phyloP scores from a whole-genome alignment of 2,329 filamentous ascomycete genomes.

The Didymosphaeria variabile region DNA sequence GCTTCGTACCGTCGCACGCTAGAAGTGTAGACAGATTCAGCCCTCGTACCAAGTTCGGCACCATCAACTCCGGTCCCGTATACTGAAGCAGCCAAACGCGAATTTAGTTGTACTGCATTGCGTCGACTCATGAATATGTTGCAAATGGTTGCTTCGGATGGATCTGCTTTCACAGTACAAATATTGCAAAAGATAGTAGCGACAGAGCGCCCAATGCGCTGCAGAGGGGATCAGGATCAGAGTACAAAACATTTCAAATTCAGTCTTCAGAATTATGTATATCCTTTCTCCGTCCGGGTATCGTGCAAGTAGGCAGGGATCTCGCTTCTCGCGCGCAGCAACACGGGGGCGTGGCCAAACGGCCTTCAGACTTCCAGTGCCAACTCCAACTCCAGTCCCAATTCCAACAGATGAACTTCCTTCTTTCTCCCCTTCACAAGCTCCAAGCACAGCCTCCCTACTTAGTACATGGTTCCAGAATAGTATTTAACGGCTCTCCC shows the following conservation, averaged over 20 bases:
- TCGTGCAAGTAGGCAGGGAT: conserved; percentile 22
- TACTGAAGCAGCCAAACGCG: too few relatives aligned
- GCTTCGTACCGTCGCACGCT: too few relatives aligned
- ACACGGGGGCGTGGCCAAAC: neutral
- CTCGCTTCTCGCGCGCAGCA: neutral
- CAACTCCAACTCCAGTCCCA: neutral
- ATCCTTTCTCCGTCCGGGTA: conserved; percentile 26
- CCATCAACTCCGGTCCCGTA: too few relatives aligned
- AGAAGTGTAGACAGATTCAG: too few relatives aligned
- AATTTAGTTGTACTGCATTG: too few relatives aligned
- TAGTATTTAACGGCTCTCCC: neutral
- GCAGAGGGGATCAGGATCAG: neutral
- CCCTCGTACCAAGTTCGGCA: too few relatives aligned
- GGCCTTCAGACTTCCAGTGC: neutral
- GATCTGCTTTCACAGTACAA: too few relatives aligned
- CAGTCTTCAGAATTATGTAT: neutral
- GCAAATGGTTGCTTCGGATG: too few relatives aligned
- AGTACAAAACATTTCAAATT: neutral
- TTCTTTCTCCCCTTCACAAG: neutral
- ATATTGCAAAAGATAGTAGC: too few relatives aligned
- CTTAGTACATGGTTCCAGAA: neutral
- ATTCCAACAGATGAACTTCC: neutral
- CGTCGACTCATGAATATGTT: too few relatives aligned
- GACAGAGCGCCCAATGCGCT: neutral
- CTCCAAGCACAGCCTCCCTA: neutral